Evolutionary conservation across 305 asterid genomes (phyloP), one percentile per base, ranked within the genome.

Genomic region (Fraxinus baroniana): DNA sequence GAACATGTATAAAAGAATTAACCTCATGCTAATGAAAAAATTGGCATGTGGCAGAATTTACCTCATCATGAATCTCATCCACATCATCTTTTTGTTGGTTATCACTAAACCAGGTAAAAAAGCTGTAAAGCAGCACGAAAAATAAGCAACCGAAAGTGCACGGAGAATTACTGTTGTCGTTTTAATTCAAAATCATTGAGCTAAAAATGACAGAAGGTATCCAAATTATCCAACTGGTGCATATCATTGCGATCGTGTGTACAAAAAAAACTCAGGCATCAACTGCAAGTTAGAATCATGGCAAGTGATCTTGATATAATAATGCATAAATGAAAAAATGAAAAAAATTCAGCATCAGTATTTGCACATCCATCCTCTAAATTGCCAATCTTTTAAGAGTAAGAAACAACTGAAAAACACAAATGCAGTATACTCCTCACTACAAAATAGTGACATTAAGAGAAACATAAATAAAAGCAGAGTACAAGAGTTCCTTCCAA

Each of bases 21-120:
- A 49, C 24, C 52, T 68, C 49, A 78, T 68, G 84, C 28, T 72
- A 75, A 30, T 30, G 2, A 4, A 44, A 41, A 24, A 78, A 37
- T 80, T 44, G 77, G 78, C 60, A 60, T 32, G 77, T 20, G 76
- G 37, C 24, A 74, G 81, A 75, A 68, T 24, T 83, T 88, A 96
- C 99, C 93, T 93, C 98, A 46, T 94, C 98, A 28, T 92, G 97
- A 87, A 96, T 87, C 76, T 91, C 98, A 78, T 84, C 93, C 74
- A 90, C 30, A 44, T 87, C 93, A 13, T 90, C 97, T 66, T 86
- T 90, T 60, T 86, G 91, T 82, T 89, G 89, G 83, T 86, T 52
- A 35, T 89, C 97, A 52, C 68, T 85, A 86, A 95, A 95, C 99
- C 98, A 94, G 84, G 89, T 82, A 87, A 95, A 94, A 91, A 94